Evolutionary conservation across 139 green algal species (phyloP).

Genomic region (Coelastrella sp.): DNA sequence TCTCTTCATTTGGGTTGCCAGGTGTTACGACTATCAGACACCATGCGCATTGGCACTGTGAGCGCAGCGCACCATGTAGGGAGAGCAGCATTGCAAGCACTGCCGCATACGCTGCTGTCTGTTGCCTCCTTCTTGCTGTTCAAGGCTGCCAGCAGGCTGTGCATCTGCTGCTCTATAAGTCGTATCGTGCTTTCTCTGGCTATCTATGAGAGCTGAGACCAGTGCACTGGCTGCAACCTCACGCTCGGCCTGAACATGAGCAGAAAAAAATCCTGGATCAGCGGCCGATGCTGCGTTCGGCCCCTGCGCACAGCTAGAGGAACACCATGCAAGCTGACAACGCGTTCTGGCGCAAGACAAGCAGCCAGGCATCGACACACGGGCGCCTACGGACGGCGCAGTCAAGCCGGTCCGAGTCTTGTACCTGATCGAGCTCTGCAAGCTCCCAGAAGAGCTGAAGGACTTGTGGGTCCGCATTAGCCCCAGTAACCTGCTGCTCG

Average conservation of each 20-base stretch:
- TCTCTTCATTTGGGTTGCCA: too few relatives aligned
- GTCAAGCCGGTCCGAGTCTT: neutral
- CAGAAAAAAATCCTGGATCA: neutral
- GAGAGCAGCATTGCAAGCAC: constrained; percentile 68
- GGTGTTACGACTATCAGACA: too few relatives aligned
- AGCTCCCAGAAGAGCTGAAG: constrained; percentile 83
- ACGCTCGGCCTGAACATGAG: constrained; percentile 44
- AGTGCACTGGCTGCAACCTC: constrained; percentile 51
- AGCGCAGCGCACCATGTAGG: constrained; percentile 49
- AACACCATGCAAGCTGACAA: too few relatives aligned
- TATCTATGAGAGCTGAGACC: constrained; percentile 51
- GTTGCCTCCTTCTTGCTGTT: constrained; percentile 28
- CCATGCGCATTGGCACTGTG: neutral
- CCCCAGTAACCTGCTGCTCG: constrained; percentile 8
- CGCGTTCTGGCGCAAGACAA: too few relatives aligned
- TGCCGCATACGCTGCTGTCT: constrained; percentile 49
- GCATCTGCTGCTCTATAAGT: neutral
- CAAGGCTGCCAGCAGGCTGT: constrained; percentile 47
- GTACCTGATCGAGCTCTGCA: constrained; percentile 66
- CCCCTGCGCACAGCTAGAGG: too few relatives aligned
- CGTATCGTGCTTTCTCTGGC: constrained; percentile 53
- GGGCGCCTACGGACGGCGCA: constrained; percentile 3
- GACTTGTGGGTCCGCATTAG: constrained; percentile 61
- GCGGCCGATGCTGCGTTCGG: too few relatives aligned
- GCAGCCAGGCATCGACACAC: neutral